These are phyloP conservation scores for Pelargonium australe DNA, from an alignment of 441 rosid species.

Conservation along the genomic window DNA sequence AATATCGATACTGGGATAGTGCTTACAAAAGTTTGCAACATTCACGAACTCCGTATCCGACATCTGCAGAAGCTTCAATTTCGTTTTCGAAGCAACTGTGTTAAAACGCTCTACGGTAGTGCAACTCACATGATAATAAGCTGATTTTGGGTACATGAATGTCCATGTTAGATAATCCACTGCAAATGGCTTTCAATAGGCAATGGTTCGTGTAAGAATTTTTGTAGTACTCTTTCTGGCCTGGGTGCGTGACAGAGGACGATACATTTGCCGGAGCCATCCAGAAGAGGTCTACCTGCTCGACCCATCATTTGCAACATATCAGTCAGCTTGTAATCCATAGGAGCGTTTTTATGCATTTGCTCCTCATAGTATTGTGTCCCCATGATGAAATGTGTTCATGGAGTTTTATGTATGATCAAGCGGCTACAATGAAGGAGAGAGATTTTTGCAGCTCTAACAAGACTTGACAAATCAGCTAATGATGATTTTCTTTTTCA, in stretches of 20 bases:
- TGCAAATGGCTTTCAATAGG: conserved; percentile 92
- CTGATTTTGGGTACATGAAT: conserved; percentile 52
- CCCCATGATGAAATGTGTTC: conserved; percentile 97
- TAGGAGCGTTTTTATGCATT: conserved; percentile 56
- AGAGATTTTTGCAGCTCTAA: too few species aligned
- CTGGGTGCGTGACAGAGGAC: conserved; percentile 91
- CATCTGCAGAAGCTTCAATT: conserved; percentile 89
- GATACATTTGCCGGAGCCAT: conserved; percentile 83
- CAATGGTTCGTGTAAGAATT: conserved; percentile 80
- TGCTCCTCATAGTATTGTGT: conserved; percentile 86
- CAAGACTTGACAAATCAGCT: too few species aligned
- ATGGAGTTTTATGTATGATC: too few species aligned
- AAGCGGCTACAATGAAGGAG: too few species aligned
- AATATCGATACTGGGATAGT: conserved; percentile 77
- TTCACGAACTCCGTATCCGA: conserved; percentile 58
- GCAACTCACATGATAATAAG: conserved; percentile 69
- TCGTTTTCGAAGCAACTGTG: conserved; percentile 64
- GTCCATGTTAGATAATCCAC: conserved; percentile 54
- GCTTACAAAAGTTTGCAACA: conserved; percentile 79
- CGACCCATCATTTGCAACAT: conserved; percentile 98
- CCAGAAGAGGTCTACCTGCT: conserved; percentile 83
- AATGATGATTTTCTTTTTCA: too few species aligned
- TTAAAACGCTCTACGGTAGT: conserved; percentile 90
- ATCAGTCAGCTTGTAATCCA: conserved; percentile 78
- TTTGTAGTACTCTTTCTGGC: conserved; percentile 84